Percentiles rank a stretch among this genome's conserved stretches.
Evolutionary conservation across 306 rosid genomes (phyloP).

Genomic region (Trifolium dubium): DNA sequence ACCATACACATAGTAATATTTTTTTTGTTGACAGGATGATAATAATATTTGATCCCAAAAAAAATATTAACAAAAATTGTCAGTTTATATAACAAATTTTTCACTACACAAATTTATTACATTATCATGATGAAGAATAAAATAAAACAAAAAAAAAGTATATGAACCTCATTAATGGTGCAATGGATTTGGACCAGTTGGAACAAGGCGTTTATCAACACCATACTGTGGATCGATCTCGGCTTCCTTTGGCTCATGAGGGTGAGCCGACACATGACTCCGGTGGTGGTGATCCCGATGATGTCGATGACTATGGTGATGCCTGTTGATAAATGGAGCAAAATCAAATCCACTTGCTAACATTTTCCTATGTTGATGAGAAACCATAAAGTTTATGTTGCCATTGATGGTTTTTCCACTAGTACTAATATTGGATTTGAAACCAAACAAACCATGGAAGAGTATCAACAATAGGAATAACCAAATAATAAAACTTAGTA

Average conservation of each 20-base stretch:
- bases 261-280: slow-evolving; percentile 12
- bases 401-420: background rate
- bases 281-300: slow-evolving; percentile 33
- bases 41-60: background rate
- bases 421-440: slow-evolving; percentile 25
- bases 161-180: slow-evolving; percentile 68
- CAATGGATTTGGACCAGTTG: slow-evolving; percentile 98
- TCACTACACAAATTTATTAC: slow-evolving; percentile 49
- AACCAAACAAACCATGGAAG: slow-evolving; percentile 45
- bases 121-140: slow-evolving; percentile 42
- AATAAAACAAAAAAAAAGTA: slow-evolving; percentile 13
- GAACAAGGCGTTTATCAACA: slow-evolving; percentile 82
- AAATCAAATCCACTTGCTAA: slow-evolving; percentile 57
- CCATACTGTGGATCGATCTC: slow-evolving; percentile 80
- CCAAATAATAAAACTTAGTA: slow-evolving; percentile 54
- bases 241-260: background rate
- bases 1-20: background rate
- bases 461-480: slow-evolving; percentile 50
- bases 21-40: background rate
- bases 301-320: slow-evolving; percentile 29
- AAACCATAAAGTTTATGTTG: slow-evolving; percentile 2
- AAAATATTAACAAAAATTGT: slow-evolving; percentile 26
- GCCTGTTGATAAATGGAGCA: slow-evolving; percentile 54
- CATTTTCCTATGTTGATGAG: slow-evolving; percentile 52
- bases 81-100: slow-evolving; percentile 43